Base-by-base conservation (phyloP, 495 filamentous ascomycete species). In the Penicillium diatomitis region DNA sequence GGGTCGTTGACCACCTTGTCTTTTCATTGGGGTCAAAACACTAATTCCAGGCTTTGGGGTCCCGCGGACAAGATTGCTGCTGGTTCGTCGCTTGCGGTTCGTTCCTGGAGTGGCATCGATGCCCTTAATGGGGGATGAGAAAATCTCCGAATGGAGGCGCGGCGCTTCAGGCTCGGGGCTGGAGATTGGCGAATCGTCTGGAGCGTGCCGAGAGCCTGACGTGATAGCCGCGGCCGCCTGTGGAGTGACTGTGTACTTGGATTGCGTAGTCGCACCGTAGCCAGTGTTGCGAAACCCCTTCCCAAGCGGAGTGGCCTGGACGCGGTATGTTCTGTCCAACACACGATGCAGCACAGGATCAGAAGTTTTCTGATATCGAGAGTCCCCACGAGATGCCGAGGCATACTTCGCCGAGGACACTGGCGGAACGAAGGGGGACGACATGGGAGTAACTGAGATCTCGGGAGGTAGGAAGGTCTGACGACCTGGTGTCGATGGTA, bases 281-380 rank as follows among this genome's bases (percentile, higher is more conserved):
- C 47, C 52, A 5, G 43, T 41, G 37, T 61, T 58, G 40, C 46
- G 47, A 47, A 57, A 66, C 44, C 60, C 54, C 55, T 66, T 75
- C 48, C 72, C 86, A 44, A 87, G 82, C 0, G 92, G 94, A 6
- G 92, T 98, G 8, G 92, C 90, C 69, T 89, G 86, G 1, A 98
- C 69, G 31, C 94, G 86, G 66, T 94, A 98, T 38, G 85, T 96
- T 62, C 92, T 96, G 69, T 96, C 88, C 6, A 88, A 80, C 34
- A 97, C 74, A 49, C 85, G 85, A 62, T 98, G 92, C 8, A 98
- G 72, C 5, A 98, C 75, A 2, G 83, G 80, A 61, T 95, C 88
- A 27, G 67, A 57, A 70, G 61, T 46, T 64, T 76, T 72, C 50
- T 60, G 54, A 48, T 63, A 47, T 50, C 52, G 48, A 46, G 49